Evolutionary conservation across 1,284 basidiomycete species (phyloP).

Genomic region (Rhodotorula sp.): DNA sequence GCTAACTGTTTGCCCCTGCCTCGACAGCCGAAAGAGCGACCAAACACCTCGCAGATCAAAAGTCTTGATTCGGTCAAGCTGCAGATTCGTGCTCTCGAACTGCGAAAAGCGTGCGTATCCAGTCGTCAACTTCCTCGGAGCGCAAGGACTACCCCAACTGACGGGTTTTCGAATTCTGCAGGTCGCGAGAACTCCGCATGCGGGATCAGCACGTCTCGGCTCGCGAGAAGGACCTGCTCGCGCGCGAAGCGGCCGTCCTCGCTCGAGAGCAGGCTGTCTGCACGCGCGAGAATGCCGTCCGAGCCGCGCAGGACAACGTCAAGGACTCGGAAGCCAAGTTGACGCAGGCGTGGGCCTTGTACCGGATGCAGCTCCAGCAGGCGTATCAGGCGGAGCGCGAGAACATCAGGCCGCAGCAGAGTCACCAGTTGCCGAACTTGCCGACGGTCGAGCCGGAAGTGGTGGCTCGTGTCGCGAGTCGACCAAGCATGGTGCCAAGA

Average conservation of each 20-base stretch:
- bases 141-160: background rate
- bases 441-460: conserved; percentile 22
- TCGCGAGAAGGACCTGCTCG: conserved; percentile 35
- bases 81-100: conserved; percentile 59
- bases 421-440: conserved; percentile 3
- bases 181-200: conserved; percentile 33
- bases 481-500: conserved; percentile 45
- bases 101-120: conserved; percentile 66
- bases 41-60: conserved; percentile 44
- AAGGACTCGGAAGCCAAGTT: conserved; percentile 27
- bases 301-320: conserved; percentile 15
- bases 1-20: background rate
- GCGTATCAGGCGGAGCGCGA: conserved; percentile 26
- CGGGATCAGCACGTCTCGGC: conserved; percentile 30
- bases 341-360: conserved; percentile 21
- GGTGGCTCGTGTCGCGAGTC: conserved; percentile 40
- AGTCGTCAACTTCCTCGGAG: too few species aligned
- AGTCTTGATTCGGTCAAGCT: conserved; percentile 45
- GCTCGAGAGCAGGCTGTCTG: conserved; percentile 33
- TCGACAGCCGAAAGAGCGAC: conserved; percentile 44
- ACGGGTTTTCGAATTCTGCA: background rate
- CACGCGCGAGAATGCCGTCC: conserved; percentile 24
- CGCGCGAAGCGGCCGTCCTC: conserved; percentile 34
- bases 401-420: conserved; percentile 3
- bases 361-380: conserved; percentile 12